Conservation (phyloP, 108 stramenopile species). For the Skeletonema potamos region DNA sequence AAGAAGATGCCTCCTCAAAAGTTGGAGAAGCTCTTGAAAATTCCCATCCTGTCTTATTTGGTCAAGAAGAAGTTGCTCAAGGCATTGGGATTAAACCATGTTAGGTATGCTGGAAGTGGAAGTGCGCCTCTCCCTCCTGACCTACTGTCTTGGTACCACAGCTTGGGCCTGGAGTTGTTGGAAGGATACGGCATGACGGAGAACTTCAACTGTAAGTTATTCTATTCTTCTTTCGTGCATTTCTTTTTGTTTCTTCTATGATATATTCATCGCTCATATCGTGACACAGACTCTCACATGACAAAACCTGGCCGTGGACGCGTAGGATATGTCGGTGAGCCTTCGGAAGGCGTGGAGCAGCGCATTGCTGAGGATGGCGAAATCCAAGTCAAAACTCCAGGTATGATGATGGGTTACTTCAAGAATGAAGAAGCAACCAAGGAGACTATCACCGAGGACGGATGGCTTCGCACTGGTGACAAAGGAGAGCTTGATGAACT, state of each 20-base stretch:
- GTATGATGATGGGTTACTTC: slow-evolving; percentile 81
- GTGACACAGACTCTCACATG: slow-evolving; percentile 51
- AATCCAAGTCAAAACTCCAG: slow-evolving; percentile 75
- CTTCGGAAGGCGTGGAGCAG: slow-evolving; percentile 62
- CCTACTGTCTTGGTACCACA: slow-evolving; percentile 65
- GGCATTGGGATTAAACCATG: slow-evolving; percentile 63
- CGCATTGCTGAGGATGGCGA: slow-evolving; percentile 77
- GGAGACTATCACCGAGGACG: slow-evolving; percentile 78
- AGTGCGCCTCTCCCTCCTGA: slow-evolving; percentile 68
- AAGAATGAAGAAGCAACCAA: slow-evolving; percentile 83
- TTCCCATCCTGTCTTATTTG: slow-evolving; percentile 59
- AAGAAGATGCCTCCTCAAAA: slow-evolving; percentile 66
- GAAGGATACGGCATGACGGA: slow-evolving; percentile 88
- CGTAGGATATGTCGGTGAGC: slow-evolving; percentile 76
- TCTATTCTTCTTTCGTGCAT: neutral
- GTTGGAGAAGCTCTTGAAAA: slow-evolving; percentile 59
- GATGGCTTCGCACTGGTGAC: slow-evolving; percentile 87
- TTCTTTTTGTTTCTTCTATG: neutral
- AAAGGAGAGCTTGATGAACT: slow-evolving; percentile 72
- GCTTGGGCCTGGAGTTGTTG: slow-evolving; percentile 66
- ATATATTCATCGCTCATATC: neutral
- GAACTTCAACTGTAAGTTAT: slow-evolving; percentile 69
- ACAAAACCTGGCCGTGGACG: slow-evolving; percentile 46
- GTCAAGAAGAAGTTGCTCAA: slow-evolving; percentile 73
- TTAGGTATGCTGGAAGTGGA: slow-evolving; percentile 71